These are phyloP conservation scores for Tubosaeta brunneosetosa DNA, from an alignment of 768 basidiomycete species.

Conservation along the genomic window DNA sequence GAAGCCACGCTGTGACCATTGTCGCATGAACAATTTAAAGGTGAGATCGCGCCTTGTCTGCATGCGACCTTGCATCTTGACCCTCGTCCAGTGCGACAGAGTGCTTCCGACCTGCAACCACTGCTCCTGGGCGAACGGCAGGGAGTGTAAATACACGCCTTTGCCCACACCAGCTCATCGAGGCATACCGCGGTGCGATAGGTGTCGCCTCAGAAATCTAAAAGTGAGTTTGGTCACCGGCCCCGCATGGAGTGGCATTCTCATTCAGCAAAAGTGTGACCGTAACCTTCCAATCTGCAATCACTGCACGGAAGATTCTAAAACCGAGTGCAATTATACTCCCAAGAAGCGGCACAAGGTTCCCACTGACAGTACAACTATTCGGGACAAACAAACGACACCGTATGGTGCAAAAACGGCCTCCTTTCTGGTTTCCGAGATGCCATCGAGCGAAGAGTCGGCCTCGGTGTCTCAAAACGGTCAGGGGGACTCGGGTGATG, in stretches of 20 bases:
- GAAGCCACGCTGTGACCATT: constrained; percentile 71
- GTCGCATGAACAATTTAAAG: constrained; percentile 67
- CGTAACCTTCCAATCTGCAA: constrained; percentile 69
- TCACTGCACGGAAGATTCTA: constrained; percentile 50
- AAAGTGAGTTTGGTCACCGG: constrained; percentile 43
- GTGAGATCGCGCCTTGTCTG: constrained; percentile 35
- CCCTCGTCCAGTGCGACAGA: constrained; percentile 54
- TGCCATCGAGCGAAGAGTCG: constrained; percentile 31
- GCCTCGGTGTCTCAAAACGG: constrained; percentile 11
- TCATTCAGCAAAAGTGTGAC: constrained; percentile 44
- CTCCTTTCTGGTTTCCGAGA: constrained; percentile 44
- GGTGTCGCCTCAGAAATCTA: constrained; percentile 60
- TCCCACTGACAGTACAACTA: constrained; percentile 37
- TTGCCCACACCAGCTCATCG: constrained; percentile 71
- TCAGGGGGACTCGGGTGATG: constrained; percentile 26
- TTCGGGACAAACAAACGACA: constrained; percentile 34
- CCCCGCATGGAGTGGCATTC: not conserved
- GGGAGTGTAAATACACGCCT: constrained; percentile 69
- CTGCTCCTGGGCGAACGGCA: constrained; percentile 59
- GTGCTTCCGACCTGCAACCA: constrained; percentile 69
- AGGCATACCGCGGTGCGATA: constrained; percentile 70
- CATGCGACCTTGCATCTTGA: constrained; percentile 9
- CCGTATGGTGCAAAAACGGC: constrained; percentile 46
- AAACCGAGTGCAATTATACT: constrained; percentile 64
- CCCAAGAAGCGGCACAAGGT: constrained; percentile 65